Evolutionary conservation across 306 rosid species (phyloP).

Genomic region (Arachis stenosperma): DNA sequence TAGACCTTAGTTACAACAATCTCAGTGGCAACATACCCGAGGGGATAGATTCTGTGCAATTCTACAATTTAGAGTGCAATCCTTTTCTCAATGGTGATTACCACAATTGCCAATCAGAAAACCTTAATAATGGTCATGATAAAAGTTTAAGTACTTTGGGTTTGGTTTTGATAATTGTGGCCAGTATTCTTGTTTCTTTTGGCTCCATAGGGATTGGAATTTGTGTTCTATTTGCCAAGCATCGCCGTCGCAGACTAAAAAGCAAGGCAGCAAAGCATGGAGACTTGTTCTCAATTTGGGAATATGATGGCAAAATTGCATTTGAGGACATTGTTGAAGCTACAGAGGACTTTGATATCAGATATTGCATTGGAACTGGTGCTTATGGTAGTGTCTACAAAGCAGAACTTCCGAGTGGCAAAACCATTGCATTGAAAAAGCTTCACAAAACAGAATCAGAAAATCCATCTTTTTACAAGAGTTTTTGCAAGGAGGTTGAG

Average conservation of each 20-base stretch:
- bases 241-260: too few relatives aligned
- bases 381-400: constrained; percentile 32
- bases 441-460: constrained; percentile 32
- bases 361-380: constrained; percentile 37
- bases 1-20: constrained; percentile 28
- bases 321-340: constrained; percentile 36
- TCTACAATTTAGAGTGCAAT: constrained; percentile 19
- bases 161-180: too few relatives aligned
- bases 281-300: constrained; percentile 29
- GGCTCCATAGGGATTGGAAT: too few relatives aligned
- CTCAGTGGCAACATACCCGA: constrained; percentile 6
- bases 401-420: constrained; percentile 33
- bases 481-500: constrained; percentile 27
- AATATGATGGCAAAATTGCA: constrained; percentile 38
- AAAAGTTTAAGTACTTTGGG: too few relatives aligned
- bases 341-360: constrained; percentile 26
- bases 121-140: too few relatives aligned
- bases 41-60: not conserved
- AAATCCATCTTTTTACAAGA: constrained; percentile 24
- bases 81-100: not conserved
- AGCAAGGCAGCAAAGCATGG: constrained; percentile 1
- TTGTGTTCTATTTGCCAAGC: too few relatives aligned
- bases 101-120: not conserved
- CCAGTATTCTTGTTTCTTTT: too few relatives aligned
- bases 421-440: constrained; percentile 29